These are phyloP conservation scores for Lithohypha guttulata DNA, from an alignment of 2,329 filamentous ascomycete genomes.

Conservation along the genomic window DNA sequence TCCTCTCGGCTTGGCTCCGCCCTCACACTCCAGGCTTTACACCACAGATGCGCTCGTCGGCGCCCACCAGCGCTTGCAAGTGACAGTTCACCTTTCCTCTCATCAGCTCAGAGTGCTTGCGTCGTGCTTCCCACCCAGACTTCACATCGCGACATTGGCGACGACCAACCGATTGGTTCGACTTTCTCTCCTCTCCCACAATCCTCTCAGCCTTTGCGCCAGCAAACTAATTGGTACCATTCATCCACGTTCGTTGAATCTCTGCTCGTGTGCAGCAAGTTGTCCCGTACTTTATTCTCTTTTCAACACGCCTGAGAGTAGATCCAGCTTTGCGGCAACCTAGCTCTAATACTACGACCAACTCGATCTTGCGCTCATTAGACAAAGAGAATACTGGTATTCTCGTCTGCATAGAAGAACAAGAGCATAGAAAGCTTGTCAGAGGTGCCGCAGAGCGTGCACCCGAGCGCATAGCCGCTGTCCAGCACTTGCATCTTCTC, in stretches of 20 bases:
- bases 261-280: neutral
- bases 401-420: constrained; percentile 2
- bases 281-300: neutral
- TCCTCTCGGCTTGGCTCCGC: neutral
- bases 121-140: too few species aligned
- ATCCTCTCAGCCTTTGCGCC: neutral
- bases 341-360: neutral
- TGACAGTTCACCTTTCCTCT: too few species aligned
- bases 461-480: constrained; percentile 5
- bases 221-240: neutral
- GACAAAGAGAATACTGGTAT: constrained; percentile 2
- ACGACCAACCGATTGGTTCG: constrained; percentile 2
- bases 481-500: constrained; percentile 1
- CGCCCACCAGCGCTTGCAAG: constrained; percentile 3
- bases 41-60: neutral
- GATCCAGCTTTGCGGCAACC: constrained; percentile 3
- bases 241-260: neutral
- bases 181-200: neutral
- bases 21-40: neutral
- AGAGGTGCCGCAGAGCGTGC: neutral
- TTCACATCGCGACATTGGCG: neutral
- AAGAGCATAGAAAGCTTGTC: neutral
- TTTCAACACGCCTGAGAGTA: too few species aligned
- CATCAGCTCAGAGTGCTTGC: too few species aligned
- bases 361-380: constrained; percentile 5